Evolutionary conservation across 768 basidiomycete species (phyloP), one percentile per base, ranked within the genome.

Genomic region (Boletus fagicola): DNA sequence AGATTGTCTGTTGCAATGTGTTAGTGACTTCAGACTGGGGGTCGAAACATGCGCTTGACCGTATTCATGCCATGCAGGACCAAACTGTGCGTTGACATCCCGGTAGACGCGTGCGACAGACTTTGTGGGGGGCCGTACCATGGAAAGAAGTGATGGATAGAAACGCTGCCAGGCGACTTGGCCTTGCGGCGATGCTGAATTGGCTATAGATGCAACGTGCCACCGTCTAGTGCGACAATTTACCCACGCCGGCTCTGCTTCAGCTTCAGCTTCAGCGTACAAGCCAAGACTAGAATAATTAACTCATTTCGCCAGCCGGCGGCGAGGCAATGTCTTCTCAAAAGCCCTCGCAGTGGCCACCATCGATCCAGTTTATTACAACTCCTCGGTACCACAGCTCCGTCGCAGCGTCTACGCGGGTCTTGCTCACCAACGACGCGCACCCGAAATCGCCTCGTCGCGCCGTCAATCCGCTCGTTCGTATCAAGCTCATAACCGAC

Each of bases 21-120:
- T 69, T 18, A 71, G 66, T 13, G 40, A 30, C 42, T 35, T 47
- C 26, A 43, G 54, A 36, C 8, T 31, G 8, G 39, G 33, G n/a
- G 45, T 24, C 12, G 63, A 22, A 6, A 31, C 4, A 55, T 42
- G 20, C 31, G 60, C 69, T 78, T 65, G 63, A 95, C 94, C 94
- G 71, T 97, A 97, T 83, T 97, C 94, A 72, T 93, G 88, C 94
- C 94, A 97, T 62, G 90, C 83, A 58, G 92, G 83, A 20, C 94
- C 94, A 62, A 93, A 78, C 69, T 86, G 87, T 65, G 84, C 81
- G 72, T 96, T 96, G 66, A 94, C 93, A 75, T 94, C 88, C 54
- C 87, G 74, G 70, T 97, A 97, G 42, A 94, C 86, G 67, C 91
- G 87, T 66, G 91, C 84, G 49, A 93, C 87, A 47, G 90, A 92